Conservation (phyloP, 495 filamentous ascomycete species). For the Aspergillus leporis region DNA sequence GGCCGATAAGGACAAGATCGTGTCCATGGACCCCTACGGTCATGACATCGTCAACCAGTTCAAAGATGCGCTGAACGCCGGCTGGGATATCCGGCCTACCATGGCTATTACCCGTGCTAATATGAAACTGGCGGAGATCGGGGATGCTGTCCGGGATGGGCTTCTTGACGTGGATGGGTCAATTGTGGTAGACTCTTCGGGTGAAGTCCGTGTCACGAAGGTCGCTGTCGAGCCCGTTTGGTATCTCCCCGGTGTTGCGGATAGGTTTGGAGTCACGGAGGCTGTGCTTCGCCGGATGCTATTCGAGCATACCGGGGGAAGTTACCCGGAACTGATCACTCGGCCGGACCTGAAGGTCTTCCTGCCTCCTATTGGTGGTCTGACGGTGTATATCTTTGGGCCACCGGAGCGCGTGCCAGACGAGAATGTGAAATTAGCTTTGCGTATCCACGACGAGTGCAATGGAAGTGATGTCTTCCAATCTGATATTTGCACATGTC, state of each 20-base stretch:
- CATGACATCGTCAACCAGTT: slow-evolving; percentile 62
- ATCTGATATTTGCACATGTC: slow-evolving; percentile 96
- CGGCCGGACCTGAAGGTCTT: slow-evolving; percentile 93
- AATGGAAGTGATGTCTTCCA: slow-evolving; percentile 98
- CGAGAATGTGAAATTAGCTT: slow-evolving; percentile 75
- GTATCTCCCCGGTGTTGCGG: slow-evolving; percentile 94
- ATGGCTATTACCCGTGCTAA: slow-evolving; percentile 95
- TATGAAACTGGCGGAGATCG: slow-evolving; percentile 94
- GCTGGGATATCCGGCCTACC: slow-evolving; percentile 92
- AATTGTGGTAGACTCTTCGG: slow-evolving; percentile 78
- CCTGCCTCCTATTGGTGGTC: slow-evolving; percentile 90
- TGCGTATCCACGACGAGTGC: slow-evolving; percentile 96
- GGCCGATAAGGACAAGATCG: slow-evolving; percentile 90
- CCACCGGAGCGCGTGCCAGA: slow-evolving; percentile 92
- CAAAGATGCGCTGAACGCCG: slow-evolving; percentile 49
- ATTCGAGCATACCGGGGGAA: slow-evolving; percentile 94
- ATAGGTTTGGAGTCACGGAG: slow-evolving; percentile 94
- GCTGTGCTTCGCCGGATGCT: slow-evolving; percentile 78
- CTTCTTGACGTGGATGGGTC: slow-evolving; percentile 84
- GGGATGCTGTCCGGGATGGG: slow-evolving; percentile 78
- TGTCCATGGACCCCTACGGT: slow-evolving; percentile 94
- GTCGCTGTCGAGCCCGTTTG: slow-evolving; percentile 95
- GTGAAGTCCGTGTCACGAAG: slow-evolving; percentile 94
- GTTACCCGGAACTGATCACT: slow-evolving; percentile 90
- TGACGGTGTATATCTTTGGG: slow-evolving; percentile 97